phyloP scores from a whole-genome alignment of 306 rosid species.

The Quercus wislizeni region DNA sequence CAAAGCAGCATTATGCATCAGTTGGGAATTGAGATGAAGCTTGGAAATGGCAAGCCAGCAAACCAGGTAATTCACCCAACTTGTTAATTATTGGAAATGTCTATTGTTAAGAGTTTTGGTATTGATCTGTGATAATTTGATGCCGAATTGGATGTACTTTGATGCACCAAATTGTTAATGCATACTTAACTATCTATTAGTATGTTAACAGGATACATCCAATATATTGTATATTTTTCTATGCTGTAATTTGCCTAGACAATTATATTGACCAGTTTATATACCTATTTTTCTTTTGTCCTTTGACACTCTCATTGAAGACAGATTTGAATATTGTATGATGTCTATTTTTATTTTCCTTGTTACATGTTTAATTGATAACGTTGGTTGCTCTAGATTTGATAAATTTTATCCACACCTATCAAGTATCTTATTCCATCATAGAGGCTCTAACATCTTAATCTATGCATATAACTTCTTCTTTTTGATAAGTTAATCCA shows the following conservation, averaged over 20 bases:
- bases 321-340: not conserved
- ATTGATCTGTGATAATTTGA: not conserved
- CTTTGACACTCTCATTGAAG: not conserved
- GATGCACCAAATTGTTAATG: not conserved
- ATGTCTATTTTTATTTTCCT: not conserved
- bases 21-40: not conserved
- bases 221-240: not conserved
- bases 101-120: not conserved
- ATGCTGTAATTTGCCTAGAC: not conserved
- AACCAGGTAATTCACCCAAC: not conserved
- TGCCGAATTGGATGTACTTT: not conserved
- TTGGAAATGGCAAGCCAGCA: constrained; percentile 1
- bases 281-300: not conserved
- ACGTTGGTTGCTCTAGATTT: not conserved
- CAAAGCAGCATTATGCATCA: constrained; percentile 1
- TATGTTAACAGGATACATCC: not conserved
- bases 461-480: not conserved
- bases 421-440: not conserved
- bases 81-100: not conserved
- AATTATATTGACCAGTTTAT: not conserved
- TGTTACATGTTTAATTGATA: not conserved
- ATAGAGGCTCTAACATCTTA: not conserved
- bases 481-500: not conserved
- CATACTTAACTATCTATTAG: not conserved
- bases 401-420: not conserved